Conservation (phyloP, 1,284 basidiomycete genomes). For the Lentinus polychrous region DNA sequence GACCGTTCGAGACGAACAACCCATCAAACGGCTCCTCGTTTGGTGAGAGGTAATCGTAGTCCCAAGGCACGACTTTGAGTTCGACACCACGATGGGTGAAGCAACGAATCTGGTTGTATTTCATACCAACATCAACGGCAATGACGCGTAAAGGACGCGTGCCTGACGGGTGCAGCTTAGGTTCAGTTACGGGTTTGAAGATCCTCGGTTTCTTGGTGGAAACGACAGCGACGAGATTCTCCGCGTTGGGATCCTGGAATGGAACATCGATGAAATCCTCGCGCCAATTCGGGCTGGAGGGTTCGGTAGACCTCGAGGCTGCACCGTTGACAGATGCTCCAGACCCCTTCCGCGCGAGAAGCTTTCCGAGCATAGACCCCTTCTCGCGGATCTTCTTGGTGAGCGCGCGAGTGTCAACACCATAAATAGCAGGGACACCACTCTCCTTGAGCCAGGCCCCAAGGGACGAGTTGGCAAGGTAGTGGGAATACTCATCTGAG, state of each 20-base stretch:
- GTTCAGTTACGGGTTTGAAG: conserved; percentile 55
- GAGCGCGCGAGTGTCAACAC: conserved; percentile 94
- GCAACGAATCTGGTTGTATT: conserved; percentile 98
- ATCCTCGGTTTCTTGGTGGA: conserved; percentile 69
- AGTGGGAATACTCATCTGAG: conserved; percentile 93
- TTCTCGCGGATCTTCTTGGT: conserved; percentile 96
- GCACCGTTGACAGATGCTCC: conserved; percentile 26
- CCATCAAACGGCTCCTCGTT: conserved; percentile 84
- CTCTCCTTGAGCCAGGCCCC: conserved; percentile 95
- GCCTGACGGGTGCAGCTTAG: conserved; percentile 70
- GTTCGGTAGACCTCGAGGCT: conserved; percentile 46
- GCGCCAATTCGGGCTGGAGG: conserved; percentile 57
- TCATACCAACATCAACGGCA: conserved; percentile 97
- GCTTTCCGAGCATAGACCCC: conserved; percentile 85
- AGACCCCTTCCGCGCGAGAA: conserved; percentile 58
- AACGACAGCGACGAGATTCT: conserved; percentile 89
- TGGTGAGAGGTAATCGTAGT: conserved; percentile 84
- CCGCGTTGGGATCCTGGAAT: conserved; percentile 85
- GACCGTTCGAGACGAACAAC: conserved; percentile 96
- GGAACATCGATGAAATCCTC: conserved; percentile 78
- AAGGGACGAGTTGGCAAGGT: conserved; percentile 85
- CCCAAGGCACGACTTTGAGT: conserved; percentile 96
- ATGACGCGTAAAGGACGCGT: conserved; percentile 80
- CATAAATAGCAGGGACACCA: conserved; percentile 91
- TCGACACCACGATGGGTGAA: conserved; percentile 92